Evolutionary conservation across 2,329 filamentous ascomycete species (phyloP), one percentile per base, ranked within the genome.

Genomic region (Aschersonia sp.): DNA sequence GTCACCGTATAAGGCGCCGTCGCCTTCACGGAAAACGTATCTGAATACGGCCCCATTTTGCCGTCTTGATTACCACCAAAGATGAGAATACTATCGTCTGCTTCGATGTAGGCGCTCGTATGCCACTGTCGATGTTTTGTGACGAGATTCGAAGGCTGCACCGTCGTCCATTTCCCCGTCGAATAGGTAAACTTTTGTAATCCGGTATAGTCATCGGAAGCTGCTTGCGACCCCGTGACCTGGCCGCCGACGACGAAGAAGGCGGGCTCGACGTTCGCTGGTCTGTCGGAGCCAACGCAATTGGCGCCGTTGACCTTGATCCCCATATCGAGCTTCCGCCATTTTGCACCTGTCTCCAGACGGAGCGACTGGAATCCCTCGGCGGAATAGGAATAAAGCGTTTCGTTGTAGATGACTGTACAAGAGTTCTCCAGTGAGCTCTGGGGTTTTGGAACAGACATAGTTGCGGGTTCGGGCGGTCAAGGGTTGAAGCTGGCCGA

Each of bases 201-300:
- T 9, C 90, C 90, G 8, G 76, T 67, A 59, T 92, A 94, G 45
- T 68, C 66, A 0, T 66, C 59, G 12, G 71, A 66, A 49, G 60
- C 62, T 30, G 61, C 69, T 41, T 37, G 8, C 4, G 8, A 12
- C 35, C 12, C 35, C 12, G 22, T 22, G 22, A 22, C 22, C 22
- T 71, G 75, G 45, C 90, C 90, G 55, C 90, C 90, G 39, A 97
- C 79, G 44, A 95, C 74, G 59, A 83, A 95, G 32, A 95, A 72
- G 30, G 75, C 83, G 5, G 82, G 72, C 46, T 76, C 66, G 41
- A 70, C 67, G 14, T 72, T 60, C 52, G 84, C 72, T 22, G 72
- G 73, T 29, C 81, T 73, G 30, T 73, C 76, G 39, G 80, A 81
- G 48, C 80, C 81, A 29, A 94, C 83, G 64, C 90, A 97, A 6